These are phyloP conservation scores for Gloeostereum incarnatum DNA, from an alignment of 768 basidiomycete species.

Conservation along the genomic window DNA sequence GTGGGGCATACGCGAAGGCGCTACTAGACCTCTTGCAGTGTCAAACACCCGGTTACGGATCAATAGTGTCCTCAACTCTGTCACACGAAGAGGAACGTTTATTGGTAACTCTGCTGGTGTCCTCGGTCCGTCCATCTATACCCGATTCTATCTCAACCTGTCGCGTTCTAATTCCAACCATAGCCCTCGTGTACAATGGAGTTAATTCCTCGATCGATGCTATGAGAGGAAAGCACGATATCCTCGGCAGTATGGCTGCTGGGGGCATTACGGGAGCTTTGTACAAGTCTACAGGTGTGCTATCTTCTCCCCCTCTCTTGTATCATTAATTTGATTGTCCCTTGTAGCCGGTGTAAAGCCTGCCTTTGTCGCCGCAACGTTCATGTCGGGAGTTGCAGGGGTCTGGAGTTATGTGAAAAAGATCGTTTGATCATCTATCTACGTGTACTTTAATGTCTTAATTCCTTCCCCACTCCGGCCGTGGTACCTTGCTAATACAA, in stretches of 20 bases:
- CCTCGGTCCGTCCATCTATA: slow-evolving; percentile 60
- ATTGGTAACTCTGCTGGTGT: slow-evolving; percentile 98
- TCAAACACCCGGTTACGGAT: slow-evolving; percentile 84
- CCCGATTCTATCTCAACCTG: slow-evolving; percentile 19
- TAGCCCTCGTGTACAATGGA: slow-evolving; percentile 93
- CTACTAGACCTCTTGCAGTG: slow-evolving; percentile 77
- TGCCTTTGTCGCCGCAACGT: slow-evolving; percentile 78
- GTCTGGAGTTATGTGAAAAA: slow-evolving; percentile 94
- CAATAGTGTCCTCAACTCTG: slow-evolving; percentile 94
- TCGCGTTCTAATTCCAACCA: slow-evolving; percentile 25
- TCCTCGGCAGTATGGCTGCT: slow-evolving; percentile 83
- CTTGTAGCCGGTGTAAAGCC: slow-evolving; percentile 90
- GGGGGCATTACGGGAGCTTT: slow-evolving; percentile 85
- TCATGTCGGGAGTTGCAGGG: slow-evolving; percentile 87
- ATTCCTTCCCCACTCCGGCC: slow-evolving; percentile 30
- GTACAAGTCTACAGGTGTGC: slow-evolving; percentile 90
- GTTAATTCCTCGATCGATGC: slow-evolving; percentile 92
- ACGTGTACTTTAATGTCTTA: slow-evolving; percentile 41
- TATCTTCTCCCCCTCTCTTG: slow-evolving; percentile 24
- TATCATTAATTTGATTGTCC: slow-evolving; percentile 28
- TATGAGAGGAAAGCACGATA: slow-evolving; percentile 86
- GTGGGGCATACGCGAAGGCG: slow-evolving; percentile 95
- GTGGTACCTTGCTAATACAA: slow-evolving; percentile 30
- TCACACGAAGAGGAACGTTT: slow-evolving; percentile 94
- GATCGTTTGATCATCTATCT: slow-evolving; percentile 62